Evolutionary conservation across 495 filamentous ascomycete species (phyloP).

Genomic region (Cenococcum geophilum): DNA sequence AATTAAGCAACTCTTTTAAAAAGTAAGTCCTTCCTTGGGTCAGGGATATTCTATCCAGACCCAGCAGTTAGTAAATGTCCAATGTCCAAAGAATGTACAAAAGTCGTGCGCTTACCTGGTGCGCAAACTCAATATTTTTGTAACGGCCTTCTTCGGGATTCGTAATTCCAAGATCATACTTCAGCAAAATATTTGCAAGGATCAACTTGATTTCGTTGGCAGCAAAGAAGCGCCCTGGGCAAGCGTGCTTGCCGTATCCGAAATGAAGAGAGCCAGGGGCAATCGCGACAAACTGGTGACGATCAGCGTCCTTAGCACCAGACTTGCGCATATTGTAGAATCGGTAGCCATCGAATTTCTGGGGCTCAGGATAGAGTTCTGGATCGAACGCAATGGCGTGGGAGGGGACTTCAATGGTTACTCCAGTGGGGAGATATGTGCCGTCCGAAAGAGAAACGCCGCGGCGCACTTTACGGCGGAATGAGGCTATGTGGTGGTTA

Average conservation of each 20-base stretch:
- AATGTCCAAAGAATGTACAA: too few species aligned
- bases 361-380: conserved; percentile 17
- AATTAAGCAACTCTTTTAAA: not conserved
- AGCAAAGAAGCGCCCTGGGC: conserved; percentile 14
- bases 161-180: not conserved
- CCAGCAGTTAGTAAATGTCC: too few species aligned
- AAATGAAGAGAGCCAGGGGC: not conserved
- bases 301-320: not conserved
- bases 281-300: conserved; percentile 3
- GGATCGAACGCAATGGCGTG: conserved; percentile 18
- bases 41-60: not conserved
- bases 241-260: conserved; percentile 12
- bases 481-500: conserved; percentile 8
- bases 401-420: conserved; percentile 16
- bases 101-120: not conserved
- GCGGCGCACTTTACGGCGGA: conserved; percentile 24
- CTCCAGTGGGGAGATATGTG: conserved; percentile 24
- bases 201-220: conserved; percentile 12
- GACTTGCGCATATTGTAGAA: conserved; percentile 18
- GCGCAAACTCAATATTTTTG: conserved; percentile 7
- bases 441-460: conserved; percentile 27
- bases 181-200: conserved; percentile 1
- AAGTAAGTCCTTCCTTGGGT: conserved; percentile 2
- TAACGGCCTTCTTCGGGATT: conserved; percentile 3
- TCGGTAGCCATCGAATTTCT: conserved; percentile 24